Conservation (phyloP, 305 asterid genomes). For the Fraxinus velutina region DNA sequence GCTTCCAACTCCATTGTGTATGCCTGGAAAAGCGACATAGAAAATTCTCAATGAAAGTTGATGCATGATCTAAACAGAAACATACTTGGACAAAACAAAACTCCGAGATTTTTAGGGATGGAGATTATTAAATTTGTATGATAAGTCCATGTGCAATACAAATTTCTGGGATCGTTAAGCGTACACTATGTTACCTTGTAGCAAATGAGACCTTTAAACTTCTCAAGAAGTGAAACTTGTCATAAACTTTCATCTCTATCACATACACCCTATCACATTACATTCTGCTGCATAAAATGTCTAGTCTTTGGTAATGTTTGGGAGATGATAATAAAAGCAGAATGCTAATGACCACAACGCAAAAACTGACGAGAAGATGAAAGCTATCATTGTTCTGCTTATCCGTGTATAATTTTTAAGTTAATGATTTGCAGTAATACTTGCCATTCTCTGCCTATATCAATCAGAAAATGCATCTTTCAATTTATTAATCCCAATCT, state of each 20-base stretch:
- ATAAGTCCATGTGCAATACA: constrained; percentile 2
- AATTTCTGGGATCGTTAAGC: constrained; percentile 4
- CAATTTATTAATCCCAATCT: not conserved
- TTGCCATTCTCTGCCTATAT: not conserved
- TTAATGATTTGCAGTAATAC: not conserved
- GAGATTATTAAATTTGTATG: not conserved
- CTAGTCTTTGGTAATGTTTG: not conserved
- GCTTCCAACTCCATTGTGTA: constrained; percentile 87
- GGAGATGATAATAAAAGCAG: constrained; percentile 1
- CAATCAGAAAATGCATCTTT: not conserved
- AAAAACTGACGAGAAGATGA: not conserved
- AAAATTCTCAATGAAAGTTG: not conserved
- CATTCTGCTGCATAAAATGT: constrained; percentile 5
- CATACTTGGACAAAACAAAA: not conserved
- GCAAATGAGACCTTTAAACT: not conserved
- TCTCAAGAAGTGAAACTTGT: constrained; percentile 7
- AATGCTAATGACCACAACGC: constrained; percentile 11
- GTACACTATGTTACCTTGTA: constrained; percentile 23
- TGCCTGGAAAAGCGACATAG: constrained; percentile 47
- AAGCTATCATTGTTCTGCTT: not conserved
- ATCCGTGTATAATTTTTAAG: not conserved
- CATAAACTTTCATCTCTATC: constrained; percentile 8
- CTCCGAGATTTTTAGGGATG: not conserved
- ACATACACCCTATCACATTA: not conserved
- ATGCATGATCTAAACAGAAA: not conserved